A percentile compares a stretch with the other conserved stretches of the same genome.
phyloP scores from a whole-genome alignment of 768 basidiomycete species.

The Leccinum truebloodii region DNA sequence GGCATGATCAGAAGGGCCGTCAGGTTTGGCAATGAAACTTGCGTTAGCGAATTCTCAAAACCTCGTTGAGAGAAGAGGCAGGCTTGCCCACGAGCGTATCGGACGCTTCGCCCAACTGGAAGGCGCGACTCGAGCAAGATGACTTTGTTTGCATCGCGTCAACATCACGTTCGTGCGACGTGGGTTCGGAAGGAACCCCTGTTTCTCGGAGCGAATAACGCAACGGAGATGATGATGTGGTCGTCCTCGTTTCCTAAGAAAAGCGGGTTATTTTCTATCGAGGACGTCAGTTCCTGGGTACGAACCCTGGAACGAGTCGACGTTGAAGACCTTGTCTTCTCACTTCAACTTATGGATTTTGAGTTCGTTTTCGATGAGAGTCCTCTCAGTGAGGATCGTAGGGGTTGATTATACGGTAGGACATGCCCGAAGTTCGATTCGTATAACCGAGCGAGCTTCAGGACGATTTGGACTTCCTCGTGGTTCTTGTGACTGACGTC shows the following conservation, averaged over 20 bases:
- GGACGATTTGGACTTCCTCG: slow-evolving; percentile 51
- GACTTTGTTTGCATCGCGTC: slow-evolving; percentile 68
- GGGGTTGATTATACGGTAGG: slow-evolving; percentile 76
- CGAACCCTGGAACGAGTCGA: slow-evolving; percentile 82
- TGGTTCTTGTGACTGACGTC: slow-evolving; percentile 51
- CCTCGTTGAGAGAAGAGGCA: slow-evolving; percentile 10
- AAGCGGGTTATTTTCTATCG: slow-evolving; percentile 12
- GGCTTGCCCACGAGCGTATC: slow-evolving; percentile 28
- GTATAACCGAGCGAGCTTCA: slow-evolving; percentile 55
- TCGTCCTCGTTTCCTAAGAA: slow-evolving; percentile 77
- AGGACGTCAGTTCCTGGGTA: slow-evolving; percentile 1
- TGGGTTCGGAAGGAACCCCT: slow-evolving; percentile 69
- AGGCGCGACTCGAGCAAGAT: slow-evolving; percentile 54
- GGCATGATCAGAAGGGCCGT: slow-evolving; percentile 1
- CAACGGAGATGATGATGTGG: slow-evolving; percentile 69
- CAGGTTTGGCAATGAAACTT: slow-evolving; percentile 1
- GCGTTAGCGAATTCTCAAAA: slow-evolving; percentile 1
- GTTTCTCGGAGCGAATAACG: slow-evolving; percentile 55
- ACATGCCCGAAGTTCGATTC: no score
- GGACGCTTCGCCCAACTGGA: slow-evolving; percentile 20
- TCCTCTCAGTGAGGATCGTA: slow-evolving; percentile 67
- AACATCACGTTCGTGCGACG: slow-evolving; percentile 86
- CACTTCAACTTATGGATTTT: slow-evolving; percentile 47
- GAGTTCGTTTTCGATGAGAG: slow-evolving; percentile 55
- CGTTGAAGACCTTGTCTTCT: slow-evolving; percentile 72